These are phyloP conservation scores for Plenodomus biglobosus DNA, from an alignment of 2,329 filamentous ascomycete genomes.

Conservation along the genomic window DNA sequence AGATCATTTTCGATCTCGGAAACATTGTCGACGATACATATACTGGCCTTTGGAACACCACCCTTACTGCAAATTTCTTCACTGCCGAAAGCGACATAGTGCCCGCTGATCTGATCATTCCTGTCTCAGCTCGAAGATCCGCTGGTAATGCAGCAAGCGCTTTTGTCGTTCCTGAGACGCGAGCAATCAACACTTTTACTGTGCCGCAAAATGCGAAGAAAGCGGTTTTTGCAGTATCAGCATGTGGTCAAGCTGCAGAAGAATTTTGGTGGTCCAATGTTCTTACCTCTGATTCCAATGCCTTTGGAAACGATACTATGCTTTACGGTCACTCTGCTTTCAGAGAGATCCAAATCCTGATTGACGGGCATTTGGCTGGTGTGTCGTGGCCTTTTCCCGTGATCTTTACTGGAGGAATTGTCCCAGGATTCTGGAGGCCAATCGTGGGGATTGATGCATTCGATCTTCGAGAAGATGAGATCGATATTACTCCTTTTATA, in stretches of 20 bases:
- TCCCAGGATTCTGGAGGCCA: conserved; percentile 74
- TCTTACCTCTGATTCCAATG: conserved; percentile 60
- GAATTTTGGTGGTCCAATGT: conserved; percentile 89
- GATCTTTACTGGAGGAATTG: conserved; percentile 79
- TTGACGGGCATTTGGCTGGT: conserved; percentile 72
- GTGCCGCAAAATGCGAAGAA: conserved; percentile 68
- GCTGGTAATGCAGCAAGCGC: conserved; percentile 60
- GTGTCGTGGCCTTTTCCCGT: conserved; percentile 80
- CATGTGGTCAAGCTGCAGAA: conserved; percentile 73
- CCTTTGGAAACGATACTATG: conserved; percentile 60
- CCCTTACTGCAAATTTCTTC: conserved; percentile 73
- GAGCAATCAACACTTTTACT: conserved; percentile 60
- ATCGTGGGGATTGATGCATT: conserved; percentile 78
- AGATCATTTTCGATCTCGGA: conserved; percentile 76
- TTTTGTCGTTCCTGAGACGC: conserved; percentile 66
- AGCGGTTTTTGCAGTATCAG: conserved; percentile 74
- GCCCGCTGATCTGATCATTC: conserved; percentile 66
- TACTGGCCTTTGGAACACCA: conserved; percentile 73
- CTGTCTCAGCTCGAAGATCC: conserved; percentile 60
- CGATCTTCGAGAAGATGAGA: conserved; percentile 76
- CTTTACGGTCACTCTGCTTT: conserved; percentile 72
- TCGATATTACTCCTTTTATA: conserved; percentile 78
- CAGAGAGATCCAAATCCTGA: conserved; percentile 74
- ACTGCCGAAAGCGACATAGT: conserved; percentile 48
- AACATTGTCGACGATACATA: conserved; percentile 69